These are phyloP conservation scores for Cladorrhinum sp. DNA, from an alignment of 2,329 filamentous ascomycete species.

Conservation along the genomic window DNA sequence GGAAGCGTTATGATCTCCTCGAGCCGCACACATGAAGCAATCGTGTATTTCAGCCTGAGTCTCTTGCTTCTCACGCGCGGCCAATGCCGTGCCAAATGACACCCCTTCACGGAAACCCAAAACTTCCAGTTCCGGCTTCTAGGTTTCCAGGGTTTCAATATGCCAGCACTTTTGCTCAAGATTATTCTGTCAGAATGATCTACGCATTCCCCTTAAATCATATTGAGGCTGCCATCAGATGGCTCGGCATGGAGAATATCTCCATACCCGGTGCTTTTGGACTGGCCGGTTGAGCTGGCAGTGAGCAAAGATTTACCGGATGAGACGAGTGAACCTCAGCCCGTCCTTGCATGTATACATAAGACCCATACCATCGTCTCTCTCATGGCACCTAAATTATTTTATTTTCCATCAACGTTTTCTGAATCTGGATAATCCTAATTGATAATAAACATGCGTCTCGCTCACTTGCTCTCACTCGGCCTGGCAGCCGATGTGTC, in stretches of 20 bases:
- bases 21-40: not conserved
- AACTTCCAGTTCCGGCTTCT: not conserved
- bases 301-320: not conserved
- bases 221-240: too few relatives aligned
- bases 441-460: slow-evolving; percentile 22
- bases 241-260: too few relatives aligned
- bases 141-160: not conserved
- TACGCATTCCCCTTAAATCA: too few relatives aligned
- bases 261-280: not conserved
- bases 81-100: not conserved
- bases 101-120: not conserved
- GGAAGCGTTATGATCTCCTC: not conserved
- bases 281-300: not conserved
- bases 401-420: too few relatives aligned
- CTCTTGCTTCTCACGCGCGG: too few relatives aligned
- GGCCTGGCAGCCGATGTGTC: slow-evolving; percentile 24
- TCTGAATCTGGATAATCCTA: not conserved
- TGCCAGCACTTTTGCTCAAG: too few relatives aligned
- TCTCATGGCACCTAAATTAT: too few relatives aligned
- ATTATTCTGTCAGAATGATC: too few relatives aligned
- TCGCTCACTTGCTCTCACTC: slow-evolving; percentile 22
- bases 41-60: slow-evolving; percentile 10
- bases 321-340: not conserved
- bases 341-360: not conserved
- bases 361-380: not conserved